A percentile compares a stretch with the other conserved stretches of the same genome.
phyloP scores from a whole-genome alignment of 2,329 filamentous ascomycete genomes.

The Fusarium citri region DNA sequence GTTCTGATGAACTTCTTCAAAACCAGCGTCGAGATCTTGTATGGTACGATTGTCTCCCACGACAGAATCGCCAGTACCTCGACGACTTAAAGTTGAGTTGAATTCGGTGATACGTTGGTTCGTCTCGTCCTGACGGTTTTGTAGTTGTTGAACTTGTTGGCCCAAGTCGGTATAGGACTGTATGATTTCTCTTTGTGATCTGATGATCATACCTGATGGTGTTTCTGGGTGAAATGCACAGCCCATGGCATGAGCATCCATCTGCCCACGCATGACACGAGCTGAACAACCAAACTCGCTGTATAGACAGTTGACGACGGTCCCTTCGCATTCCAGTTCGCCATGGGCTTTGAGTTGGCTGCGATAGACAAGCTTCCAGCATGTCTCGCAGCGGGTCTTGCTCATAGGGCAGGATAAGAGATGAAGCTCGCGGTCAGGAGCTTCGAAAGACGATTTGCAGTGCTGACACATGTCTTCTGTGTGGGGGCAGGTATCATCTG shows the following conservation, averaged over 20 bases:
- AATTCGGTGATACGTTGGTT: conserved; percentile 52
- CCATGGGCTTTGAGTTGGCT: conserved; percentile 61
- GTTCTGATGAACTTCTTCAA: conserved; percentile 68
- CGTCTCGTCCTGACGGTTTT: conserved; percentile 51
- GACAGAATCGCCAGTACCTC: conserved; percentile 53
- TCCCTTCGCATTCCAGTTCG: conserved; percentile 62
- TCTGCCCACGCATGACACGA: conserved; percentile 50
- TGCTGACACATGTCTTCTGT: conserved; percentile 63
- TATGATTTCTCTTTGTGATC: conserved; percentile 62
- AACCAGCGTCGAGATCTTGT: conserved; percentile 58
- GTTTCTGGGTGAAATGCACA: conserved; percentile 65
- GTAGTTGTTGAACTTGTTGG: conserved; percentile 52
- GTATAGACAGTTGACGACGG: conserved; percentile 61
- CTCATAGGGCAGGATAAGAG: conserved; percentile 58
- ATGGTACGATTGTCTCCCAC: conserved; percentile 61
- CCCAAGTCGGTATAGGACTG: conserved; percentile 53
- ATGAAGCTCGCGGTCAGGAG: conserved; percentile 55
- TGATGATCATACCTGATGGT: conserved; percentile 63
- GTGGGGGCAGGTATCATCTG: conserved; percentile 67
- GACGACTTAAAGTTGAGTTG: conserved; percentile 57
- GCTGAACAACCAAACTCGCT: conserved; percentile 53
- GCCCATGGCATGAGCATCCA: conserved; percentile 58
- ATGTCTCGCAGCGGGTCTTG: conserved; percentile 62
- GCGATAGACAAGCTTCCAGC: conserved; percentile 58
- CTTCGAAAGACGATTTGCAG: conserved; percentile 63